phyloP scores from a whole-genome alignment of 768 basidiomycete species.

The Mycena floridula region DNA sequence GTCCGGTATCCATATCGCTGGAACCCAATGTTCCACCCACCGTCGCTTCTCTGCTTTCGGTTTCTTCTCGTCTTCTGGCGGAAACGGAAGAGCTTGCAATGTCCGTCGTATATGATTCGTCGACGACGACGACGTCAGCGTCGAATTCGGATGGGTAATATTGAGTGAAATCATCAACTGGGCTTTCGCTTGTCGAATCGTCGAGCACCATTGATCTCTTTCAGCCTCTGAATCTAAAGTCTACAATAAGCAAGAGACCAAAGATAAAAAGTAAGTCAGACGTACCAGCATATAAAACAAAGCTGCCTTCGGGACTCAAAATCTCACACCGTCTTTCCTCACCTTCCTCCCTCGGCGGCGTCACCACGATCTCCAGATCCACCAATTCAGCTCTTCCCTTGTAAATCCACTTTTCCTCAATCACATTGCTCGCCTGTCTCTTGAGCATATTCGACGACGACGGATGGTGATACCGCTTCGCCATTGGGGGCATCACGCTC shows the following conservation, averaged over 20 bases:
- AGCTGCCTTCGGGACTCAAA: constrained; percentile 71
- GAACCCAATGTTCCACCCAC: constrained; percentile 77
- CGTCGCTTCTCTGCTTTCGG: constrained; percentile 23
- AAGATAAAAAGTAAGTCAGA: neutral
- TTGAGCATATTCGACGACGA: neutral
- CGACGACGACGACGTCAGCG: constrained; percentile 71
- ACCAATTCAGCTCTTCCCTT: constrained; percentile 66
- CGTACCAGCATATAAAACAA: constrained; percentile 67
- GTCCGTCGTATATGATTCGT: constrained; percentile 70
- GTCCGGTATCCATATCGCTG: constrained; percentile 92
- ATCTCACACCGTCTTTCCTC: constrained; percentile 59
- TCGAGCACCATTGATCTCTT: constrained; percentile 58
- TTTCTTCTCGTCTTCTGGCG: constrained; percentile 40
- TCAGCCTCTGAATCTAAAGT: constrained; percentile 46
- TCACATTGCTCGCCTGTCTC: constrained; percentile 2
- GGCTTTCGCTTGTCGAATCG: constrained; percentile 65
- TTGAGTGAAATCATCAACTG: constrained; percentile 67
- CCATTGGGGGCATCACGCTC: constrained; percentile 4
- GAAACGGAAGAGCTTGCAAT: constrained; percentile 68
- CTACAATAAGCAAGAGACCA: neutral
- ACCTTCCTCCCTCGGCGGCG: constrained; percentile 29
- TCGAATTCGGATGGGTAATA: constrained; percentile 71
- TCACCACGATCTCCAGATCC: constrained; percentile 70
- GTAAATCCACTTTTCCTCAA: constrained; percentile 67
- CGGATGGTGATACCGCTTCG: too few relatives aligned